phyloP scores from a whole-genome alignment of 2,329 filamentous ascomycete species.

The Ilyonectria destructans region DNA sequence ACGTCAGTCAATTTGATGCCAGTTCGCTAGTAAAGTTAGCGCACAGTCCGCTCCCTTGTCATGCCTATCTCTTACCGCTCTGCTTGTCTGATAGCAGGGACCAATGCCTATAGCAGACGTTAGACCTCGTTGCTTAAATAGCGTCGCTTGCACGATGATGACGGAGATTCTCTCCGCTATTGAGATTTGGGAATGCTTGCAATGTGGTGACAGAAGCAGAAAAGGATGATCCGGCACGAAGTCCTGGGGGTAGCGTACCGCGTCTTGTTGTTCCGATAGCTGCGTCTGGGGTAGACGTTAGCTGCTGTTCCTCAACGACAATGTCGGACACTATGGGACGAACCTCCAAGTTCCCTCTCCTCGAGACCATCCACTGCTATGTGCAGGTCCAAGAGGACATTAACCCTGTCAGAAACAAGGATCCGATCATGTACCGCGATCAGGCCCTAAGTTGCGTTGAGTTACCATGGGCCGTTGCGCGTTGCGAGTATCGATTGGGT shows the following conservation, averaged over 20 bases:
- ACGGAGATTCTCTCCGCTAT: conserved; percentile 28
- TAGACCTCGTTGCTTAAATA: conserved; percentile 43
- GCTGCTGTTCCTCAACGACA: conserved; percentile 48
- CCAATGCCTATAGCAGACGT: conserved; percentile 57
- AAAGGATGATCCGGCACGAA: conserved; percentile 31
- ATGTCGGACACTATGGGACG: conserved; percentile 33
- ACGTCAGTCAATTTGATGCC: conserved; percentile 79
- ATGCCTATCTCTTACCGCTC: conserved; percentile 45
- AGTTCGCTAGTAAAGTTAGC: conserved; percentile 64
- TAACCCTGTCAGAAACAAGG: conserved; percentile 75
- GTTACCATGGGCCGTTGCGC: too few species aligned
- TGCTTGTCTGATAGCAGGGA: conserved; percentile 53
- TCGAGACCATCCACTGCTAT: conserved; percentile 80
- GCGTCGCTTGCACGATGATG: conserved; percentile 34
- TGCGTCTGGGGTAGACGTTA: conserved; percentile 42
- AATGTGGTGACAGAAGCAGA: conserved; percentile 34
- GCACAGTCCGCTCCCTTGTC: conserved; percentile 39
- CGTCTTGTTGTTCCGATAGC: conserved; percentile 58
- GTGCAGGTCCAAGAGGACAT: conserved; percentile 78
- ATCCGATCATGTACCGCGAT: conserved; percentile 63
- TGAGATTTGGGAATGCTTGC: conserved; percentile 40
- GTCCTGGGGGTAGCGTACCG: conserved; percentile 49
- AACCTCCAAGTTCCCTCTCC: conserved; percentile 66
- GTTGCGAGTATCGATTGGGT: too few species aligned
- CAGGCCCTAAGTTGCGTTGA: conserved; percentile 45